phyloP scores from a whole-genome alignment of 176 grass and related monocot genomes.

The Oryza nivara region DNA sequence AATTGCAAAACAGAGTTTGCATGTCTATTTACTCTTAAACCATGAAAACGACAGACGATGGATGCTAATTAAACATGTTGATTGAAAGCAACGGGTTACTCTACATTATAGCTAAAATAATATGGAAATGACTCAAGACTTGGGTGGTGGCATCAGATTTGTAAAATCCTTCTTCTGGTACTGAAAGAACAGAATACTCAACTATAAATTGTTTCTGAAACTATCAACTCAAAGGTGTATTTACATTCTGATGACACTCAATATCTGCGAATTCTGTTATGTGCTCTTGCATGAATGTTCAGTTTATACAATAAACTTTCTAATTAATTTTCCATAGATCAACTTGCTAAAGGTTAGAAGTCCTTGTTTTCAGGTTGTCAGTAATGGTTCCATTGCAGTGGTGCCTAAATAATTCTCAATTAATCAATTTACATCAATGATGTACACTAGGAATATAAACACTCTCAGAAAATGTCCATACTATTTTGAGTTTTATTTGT shows the following conservation, averaged over 20 bases:
- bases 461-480: background rate
- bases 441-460: background rate
- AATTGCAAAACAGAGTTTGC: background rate
- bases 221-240: background rate
- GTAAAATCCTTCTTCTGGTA: too few relatives aligned
- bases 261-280: too few relatives aligned
- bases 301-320: conserved; percentile 20
- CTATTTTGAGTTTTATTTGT: background rate
- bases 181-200: background rate
- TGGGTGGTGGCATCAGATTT: too few relatives aligned
- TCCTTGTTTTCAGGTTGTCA: background rate
- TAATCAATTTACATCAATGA: background rate
- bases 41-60: background rate
- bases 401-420: background rate
- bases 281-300: conserved; percentile 1
- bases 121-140: background rate
- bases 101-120: background rate
- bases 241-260: background rate
- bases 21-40: background rate
- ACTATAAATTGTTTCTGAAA: conserved; percentile 5
- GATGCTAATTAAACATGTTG: background rate
- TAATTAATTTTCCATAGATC: background rate
- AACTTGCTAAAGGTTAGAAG: background rate
- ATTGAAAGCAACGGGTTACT: background rate
- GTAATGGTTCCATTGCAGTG: background rate